Evolutionary conservation across 2,329 filamentous ascomycete species (phyloP), one percentile per base, ranked within the genome.

Genomic region (Pseudopyrenochaeta lycopersici): DNA sequence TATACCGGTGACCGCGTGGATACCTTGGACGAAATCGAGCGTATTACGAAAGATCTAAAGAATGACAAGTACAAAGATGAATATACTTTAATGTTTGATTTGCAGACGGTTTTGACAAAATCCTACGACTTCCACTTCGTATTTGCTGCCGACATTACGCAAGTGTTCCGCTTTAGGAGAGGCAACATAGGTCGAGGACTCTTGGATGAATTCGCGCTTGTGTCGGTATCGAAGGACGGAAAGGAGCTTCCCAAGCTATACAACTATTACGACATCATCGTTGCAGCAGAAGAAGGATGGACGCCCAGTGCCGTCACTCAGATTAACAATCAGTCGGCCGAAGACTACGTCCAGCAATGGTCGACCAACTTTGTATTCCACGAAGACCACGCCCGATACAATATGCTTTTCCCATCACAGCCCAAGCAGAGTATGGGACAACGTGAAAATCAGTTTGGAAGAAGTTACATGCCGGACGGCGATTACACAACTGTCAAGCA

Each of bases 341-440:
- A 67, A 33, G 56, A 58, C 2, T 74, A 63, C 30, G 41, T 76
- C 17, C 64, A 69, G 23, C 35, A 62, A 7, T 61, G 60, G 39
- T 68, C 71, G 11, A 49, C 57, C 1, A 56, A 49, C 12, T 64
- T 61, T 12, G 29, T 35, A 3, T 65, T 54, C 17, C 71, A 73
- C n/a, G 74, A 76, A 41, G 66, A 67, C 5, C 71, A 76, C 47
- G 66, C 71, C 4, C 64, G 69, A n/a, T 76, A 73, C 56, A 75
- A 76, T 30, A 32, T 40, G 10, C 35, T 74, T 0, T 74, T 75
- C 41, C 49, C 57, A 17, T 64, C 62, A 15, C 66, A 66, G 11
- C 52, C 61, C 6, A 18, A 39, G 10, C 45, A 32, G 7, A 58
- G 57, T 1, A 48, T 42, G 17, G 44, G 48, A 4, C 12, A 17